Evolutionary conservation across 2,329 filamentous ascomycete species (phyloP).

Genomic region (Aureobasidium melanogenum): DNA sequence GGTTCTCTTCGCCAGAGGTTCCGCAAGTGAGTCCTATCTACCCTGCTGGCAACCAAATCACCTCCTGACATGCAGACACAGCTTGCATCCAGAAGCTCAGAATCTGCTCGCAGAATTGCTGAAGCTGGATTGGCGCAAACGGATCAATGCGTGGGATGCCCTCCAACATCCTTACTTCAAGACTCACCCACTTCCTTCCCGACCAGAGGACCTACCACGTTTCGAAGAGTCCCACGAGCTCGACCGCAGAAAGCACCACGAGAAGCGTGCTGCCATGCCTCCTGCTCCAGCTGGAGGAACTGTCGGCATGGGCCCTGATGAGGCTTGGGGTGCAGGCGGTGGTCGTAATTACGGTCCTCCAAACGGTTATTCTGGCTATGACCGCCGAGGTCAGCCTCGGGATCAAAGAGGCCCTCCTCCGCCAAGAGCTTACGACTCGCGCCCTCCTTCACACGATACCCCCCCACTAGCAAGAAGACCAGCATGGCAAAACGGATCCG

Average conservation of each 20-base stretch:
- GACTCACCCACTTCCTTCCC: conserved; percentile 65
- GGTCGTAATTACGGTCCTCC: conserved; percentile 20
- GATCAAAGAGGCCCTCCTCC: conserved; percentile 31
- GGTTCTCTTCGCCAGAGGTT: conserved; percentile 68
- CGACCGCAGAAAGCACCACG: conserved; percentile 84
- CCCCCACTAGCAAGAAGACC: conserved; percentile 5
- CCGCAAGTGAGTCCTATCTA: conserved; percentile 47
- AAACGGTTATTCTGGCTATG: conserved; percentile 21
- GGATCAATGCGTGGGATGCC: conserved; percentile 90
- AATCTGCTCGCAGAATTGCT: conserved; percentile 74
- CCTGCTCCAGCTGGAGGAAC: conserved; percentile 88
- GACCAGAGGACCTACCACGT: conserved; percentile 75
- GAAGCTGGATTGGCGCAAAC: conserved; percentile 76
- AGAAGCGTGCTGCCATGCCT: conserved; percentile 73
- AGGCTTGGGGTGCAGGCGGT: conserved; percentile 27
- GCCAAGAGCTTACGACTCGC: conserved; percentile 21
- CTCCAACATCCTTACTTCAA: conserved; percentile 88
- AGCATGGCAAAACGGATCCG: conserved; percentile 17
- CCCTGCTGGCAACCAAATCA: background rate
- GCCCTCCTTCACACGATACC: conserved; percentile 8
- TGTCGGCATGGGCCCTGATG: conserved; percentile 63
- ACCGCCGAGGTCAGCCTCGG: conserved; percentile 17
- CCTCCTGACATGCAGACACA: conserved; percentile 21
- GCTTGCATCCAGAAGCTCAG: conserved; percentile 54
- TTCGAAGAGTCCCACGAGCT: conserved; percentile 96